A percentile compares a stretch with the other conserved stretches of the same genome.
Conservation (phyloP, 2,329 filamentous ascomycete species). For the Aureobasidium sp. region DNA sequence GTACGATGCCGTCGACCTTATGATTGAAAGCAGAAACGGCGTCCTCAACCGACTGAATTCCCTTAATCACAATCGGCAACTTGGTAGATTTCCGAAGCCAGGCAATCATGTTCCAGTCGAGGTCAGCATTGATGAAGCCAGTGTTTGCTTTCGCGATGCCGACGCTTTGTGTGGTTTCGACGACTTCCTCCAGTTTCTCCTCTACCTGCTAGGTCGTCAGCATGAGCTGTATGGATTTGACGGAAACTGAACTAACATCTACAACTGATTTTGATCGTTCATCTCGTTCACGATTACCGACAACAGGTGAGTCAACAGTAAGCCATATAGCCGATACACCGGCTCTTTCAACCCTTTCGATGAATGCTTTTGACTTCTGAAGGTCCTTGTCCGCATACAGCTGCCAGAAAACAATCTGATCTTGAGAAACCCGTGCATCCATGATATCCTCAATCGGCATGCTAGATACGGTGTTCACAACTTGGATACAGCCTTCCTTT, state of each 20-base stretch:
- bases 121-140: conserved; percentile 23
- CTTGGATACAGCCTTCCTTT: conserved; percentile 23
- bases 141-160: conserved; percentile 24
- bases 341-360: conserved; percentile 40
- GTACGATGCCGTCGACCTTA: conserved; percentile 39
- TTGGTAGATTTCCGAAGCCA: conserved; percentile 19
- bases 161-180: conserved; percentile 18
- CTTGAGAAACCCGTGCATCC: conserved; percentile 21
- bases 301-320: conserved; percentile 52
- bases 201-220: conserved; percentile 15
- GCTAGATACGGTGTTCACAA: conserved; percentile 25
- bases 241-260: not conserved
- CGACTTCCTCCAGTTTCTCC: conserved; percentile 21
- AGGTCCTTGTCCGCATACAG: conserved; percentile 54
- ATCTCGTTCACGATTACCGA: conserved; percentile 47
- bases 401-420: conserved; percentile 47
- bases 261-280: conserved; percentile 35
- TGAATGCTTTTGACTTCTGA: conserved; percentile 42
- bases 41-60: conserved; percentile 35
- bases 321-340: conserved; percentile 50
- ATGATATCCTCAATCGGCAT: conserved; percentile 27
- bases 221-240: not conserved
- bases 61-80: conserved; percentile 28
- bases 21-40: conserved; percentile 35
- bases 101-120: conserved; percentile 22